phyloP scores from a whole-genome alignment of 208 protist species.

The Hexamita inflata region DNA sequence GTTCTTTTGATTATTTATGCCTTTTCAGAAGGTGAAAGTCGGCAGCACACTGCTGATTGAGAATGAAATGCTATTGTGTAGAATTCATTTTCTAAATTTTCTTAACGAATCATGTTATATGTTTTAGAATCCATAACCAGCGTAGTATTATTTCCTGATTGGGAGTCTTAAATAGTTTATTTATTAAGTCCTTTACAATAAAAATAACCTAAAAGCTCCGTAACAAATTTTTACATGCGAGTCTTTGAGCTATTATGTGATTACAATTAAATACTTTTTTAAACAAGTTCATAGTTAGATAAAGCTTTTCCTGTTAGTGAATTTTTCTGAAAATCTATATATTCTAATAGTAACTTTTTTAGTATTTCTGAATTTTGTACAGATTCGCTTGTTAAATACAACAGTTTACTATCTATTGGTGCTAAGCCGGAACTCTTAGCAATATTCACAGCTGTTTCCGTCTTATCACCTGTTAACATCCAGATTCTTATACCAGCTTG shows the following conservation, averaged over 20 bases:
- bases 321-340: not conserved
- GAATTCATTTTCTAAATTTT: not conserved
- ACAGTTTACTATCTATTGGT: not conserved
- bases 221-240: too few species aligned
- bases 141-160: not conserved
- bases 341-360: not conserved
- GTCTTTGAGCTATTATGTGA: too few species aligned
- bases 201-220: too few species aligned
- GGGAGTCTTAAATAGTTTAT: not conserved
- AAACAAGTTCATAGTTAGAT: not conserved
- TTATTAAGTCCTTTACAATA: too few species aligned
- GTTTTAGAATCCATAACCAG: not conserved
- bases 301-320: not conserved
- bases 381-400: not conserved
- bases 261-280: not conserved
- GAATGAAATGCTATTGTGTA: not conserved
- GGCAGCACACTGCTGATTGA: not conserved
- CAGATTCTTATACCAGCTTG: slow-evolving; percentile 88
- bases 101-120: not conserved
- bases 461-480: slow-evolving; percentile 96
- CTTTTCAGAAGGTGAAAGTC: slow-evolving; percentile 14
- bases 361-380: not conserved
- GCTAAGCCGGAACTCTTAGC: not conserved
- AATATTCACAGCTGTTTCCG: slow-evolving; percentile 63
- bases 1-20: not conserved